Base-by-base conservation (phyloP, 2,329 filamentous ascomycete genomes). In the Claviceps capensis region DNA sequence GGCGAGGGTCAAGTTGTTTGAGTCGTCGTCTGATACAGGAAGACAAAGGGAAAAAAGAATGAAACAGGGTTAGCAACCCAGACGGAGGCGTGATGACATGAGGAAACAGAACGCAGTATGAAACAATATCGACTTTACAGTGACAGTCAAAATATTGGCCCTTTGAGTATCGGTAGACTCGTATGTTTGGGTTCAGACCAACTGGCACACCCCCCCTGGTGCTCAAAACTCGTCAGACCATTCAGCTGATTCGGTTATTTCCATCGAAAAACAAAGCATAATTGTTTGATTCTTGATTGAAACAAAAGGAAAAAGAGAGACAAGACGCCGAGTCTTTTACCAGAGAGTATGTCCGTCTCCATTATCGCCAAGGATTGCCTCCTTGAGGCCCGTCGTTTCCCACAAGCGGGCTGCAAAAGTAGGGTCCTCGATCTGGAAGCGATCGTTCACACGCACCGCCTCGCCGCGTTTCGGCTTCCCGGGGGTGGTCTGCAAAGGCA, bases 141-240 rank as follows among this genome's bases (percentile, higher is more conserved):
- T 96, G 91, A 60, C 87, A 84, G 62, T 89, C 89, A 65, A 96
- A 96, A 65, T 90, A 95, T 64, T 96, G 89, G 0, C 87, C 88
- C 57, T 84, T 79, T 1, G 77, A 79, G 67, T 96, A 96, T 22
- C 90, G 79, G 69, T 96, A 96, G 34, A 96, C 80, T 37, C 91
- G 77, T 52, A 96, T 94, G 58, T 94, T 94, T 8, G 87, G 81
- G 66, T 88, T 95, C 54, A 96, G 69, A 0, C 89, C 89, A n/a
- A 94, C 70, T 0, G 87, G 81, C 48, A 88, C 77, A 30, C 89
- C 89, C 53, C 86, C 88, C 87, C 88, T 95, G n/a, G 4, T 4
- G 26, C 4, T 14, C 26, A 17, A 47, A 47, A 47, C 44, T 17
- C 44, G 44, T 47, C 44, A 30, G 37, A 38, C 22, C 34, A 13